Evolutionary conservation across 73 alveolate species (phyloP), one percentile per base, ranked within the genome.

Genomic region (Paramecium sonneborni): DNA sequence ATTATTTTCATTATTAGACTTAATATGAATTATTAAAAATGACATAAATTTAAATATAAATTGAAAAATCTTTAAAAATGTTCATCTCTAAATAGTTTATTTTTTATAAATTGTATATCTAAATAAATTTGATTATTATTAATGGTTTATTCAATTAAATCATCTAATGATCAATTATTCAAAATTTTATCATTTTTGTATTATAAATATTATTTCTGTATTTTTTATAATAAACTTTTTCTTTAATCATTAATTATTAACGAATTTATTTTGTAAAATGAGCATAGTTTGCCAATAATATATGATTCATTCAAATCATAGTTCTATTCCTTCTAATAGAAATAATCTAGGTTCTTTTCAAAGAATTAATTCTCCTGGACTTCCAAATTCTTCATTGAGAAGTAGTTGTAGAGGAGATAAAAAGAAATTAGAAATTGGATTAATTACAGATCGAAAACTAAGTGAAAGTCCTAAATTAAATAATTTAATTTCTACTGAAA

Each of bases 321-420:
- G 84, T 12, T 62, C 84, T 30, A 62, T 62, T n/a, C 44, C 39
- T 32, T 30, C 84, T 28, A 62, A 62, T 30, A 62, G 84, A 62
- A 30, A 26, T 62, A 46, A 62, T 14, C 28, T 62, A 14, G 28
- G 44, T 26, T 52, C 68, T 52, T 52, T 52, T 9, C 68, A 23
- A 0, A 20, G 90, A 43, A 76, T 79, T 3, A 79, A 79, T 24
- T 79, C 90, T 23, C 90, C 90, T 43, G 90, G 90, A 39, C 43
- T 79, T 24, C 90, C 90, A 43, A 39, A 79, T 24, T 30, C 90
- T 79, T 79, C 90, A 5, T 79, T 79, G 10, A 38, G 90, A 21
- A 20, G n/a, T 23, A 79, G 74, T 62, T 79, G 23, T 14, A 24
- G 48, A 11, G 30, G 90, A 15, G 69, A 46, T 79, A 44, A 79